Evolutionary conservation across 2,329 filamentous ascomycete genomes (phyloP).

Genomic region (Ramichloridium luteum): DNA sequence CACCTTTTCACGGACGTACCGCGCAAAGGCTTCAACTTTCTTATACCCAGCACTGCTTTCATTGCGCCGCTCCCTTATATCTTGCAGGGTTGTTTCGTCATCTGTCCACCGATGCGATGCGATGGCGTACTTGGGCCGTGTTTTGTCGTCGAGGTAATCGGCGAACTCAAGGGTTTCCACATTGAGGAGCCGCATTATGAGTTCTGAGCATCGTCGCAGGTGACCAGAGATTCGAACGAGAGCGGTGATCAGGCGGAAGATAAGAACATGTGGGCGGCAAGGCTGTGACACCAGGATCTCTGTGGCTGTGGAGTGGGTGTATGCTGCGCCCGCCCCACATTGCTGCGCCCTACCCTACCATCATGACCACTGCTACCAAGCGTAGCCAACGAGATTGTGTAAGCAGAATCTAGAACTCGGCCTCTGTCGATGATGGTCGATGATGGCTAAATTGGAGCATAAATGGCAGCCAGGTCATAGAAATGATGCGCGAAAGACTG

Average conservation of each 20-base stretch:
- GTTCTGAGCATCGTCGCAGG: background rate
- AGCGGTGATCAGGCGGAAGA: background rate
- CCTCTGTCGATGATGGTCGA: no score
- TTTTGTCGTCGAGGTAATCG: constrained; percentile 8
- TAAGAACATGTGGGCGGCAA: background rate
- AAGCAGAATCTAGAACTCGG: no score
- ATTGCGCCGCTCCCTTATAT: constrained; percentile 8
- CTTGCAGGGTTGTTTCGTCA: constrained; percentile 8
- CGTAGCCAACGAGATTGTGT: no score
- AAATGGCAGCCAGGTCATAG: no score
- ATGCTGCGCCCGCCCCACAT: no score
- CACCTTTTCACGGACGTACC: constrained; percentile 10
- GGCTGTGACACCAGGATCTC: background rate
- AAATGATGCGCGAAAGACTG: no score
- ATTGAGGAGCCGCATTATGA: constrained; percentile 10
- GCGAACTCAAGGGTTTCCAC: constrained; percentile 9
- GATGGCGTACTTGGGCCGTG: constrained; percentile 9
- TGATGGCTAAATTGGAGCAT: no score
- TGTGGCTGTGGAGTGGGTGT: background rate
- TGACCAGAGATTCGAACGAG: background rate
- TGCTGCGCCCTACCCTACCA: no score
- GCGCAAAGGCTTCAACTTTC: constrained; percentile 12
- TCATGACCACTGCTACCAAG: no score
- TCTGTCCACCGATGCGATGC: constrained; percentile 13
- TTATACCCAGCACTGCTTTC: constrained; percentile 7